A percentile compares a stretch with the other conserved stretches of the same genome.
These are phyloP conservation scores for Pyrenula aspistea DNA, from an alignment of 495 filamentous ascomycete species.

Conservation along the genomic window DNA sequence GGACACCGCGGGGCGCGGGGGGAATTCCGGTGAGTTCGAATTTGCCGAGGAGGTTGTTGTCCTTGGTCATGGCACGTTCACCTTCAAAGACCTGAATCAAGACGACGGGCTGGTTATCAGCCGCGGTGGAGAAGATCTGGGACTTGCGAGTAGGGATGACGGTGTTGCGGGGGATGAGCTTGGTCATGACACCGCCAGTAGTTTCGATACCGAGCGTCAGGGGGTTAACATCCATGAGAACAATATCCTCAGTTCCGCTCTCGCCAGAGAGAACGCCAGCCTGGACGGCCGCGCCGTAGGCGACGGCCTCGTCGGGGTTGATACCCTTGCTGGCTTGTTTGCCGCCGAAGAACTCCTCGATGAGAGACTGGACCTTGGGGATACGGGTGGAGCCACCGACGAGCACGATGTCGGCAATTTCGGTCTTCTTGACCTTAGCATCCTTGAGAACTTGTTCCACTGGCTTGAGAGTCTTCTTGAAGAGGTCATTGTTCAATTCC, in stretches of 20 bases:
- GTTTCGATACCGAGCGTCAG: constrained; percentile 97
- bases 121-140: constrained; percentile 96
- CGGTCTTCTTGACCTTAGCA: constrained; percentile 78
- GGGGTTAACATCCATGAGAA: constrained; percentile 98
- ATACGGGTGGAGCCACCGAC: constrained; percentile 95
- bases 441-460: constrained; percentile 96
- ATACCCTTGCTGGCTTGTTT: constrained; percentile 98
- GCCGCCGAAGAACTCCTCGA: constrained; percentile 90
- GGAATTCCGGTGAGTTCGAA: constrained; percentile 96
- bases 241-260: constrained; percentile 60
- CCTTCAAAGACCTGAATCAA: constrained; percentile 97
- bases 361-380: constrained; percentile 85
- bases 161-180: constrained; percentile 90
- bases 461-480: constrained; percentile 97
- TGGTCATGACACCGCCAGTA: constrained; percentile 97
- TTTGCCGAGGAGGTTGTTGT: constrained; percentile 94
- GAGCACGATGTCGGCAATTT: constrained; percentile 79
- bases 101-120: constrained; percentile 96
- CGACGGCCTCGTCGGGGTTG: constrained; percentile 97
- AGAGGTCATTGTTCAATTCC: constrained; percentile 95
- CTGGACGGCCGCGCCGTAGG: constrained; percentile 94
- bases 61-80: constrained; percentile 91
- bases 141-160: constrained; percentile 93
- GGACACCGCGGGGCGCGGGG: constrained; percentile 86
- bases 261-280: constrained; percentile 90